phyloP scores from a whole-genome alignment of 331 rosid genomes.

The Phaseolus coccineus region DNA sequence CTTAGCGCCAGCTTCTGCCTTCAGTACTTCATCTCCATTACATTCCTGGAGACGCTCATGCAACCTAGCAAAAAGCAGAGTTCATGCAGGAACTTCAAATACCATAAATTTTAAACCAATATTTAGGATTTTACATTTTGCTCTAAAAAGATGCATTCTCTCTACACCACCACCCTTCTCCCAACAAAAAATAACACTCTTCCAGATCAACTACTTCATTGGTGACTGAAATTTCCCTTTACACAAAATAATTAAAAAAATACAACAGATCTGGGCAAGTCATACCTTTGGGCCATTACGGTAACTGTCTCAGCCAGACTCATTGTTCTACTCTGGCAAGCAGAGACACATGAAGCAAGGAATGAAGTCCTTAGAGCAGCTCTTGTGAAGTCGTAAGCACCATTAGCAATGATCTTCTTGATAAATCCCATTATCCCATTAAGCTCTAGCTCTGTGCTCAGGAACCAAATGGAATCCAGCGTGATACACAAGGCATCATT shows the following conservation, averaged over 20 bases:
- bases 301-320: slow-evolving; percentile 82
- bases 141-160: background rate
- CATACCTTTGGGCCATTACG: slow-evolving; percentile 86
- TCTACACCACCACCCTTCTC: background rate
- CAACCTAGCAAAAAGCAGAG: slow-evolving; percentile 60
- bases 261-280: background rate
- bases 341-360: slow-evolving; percentile 93
- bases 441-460: slow-evolving; percentile 76
- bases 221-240: slow-evolving; percentile 7
- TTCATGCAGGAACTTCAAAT: slow-evolving; percentile 4
- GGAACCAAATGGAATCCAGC: slow-evolving; percentile 88
- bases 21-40: slow-evolving; percentile 86
- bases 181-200: background rate
- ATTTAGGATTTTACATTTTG: background rate
- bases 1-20: slow-evolving; percentile 85
- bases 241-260: background rate
- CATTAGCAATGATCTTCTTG: slow-evolving; percentile 68
- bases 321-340: slow-evolving; percentile 90
- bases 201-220: background rate
- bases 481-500: slow-evolving; percentile 87
- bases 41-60: slow-evolving; percentile 90
- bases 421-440: slow-evolving; percentile 66
- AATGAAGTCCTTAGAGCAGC: slow-evolving; percentile 88
- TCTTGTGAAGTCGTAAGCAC: slow-evolving; percentile 87
- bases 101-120: background rate